Evolutionary conservation across 345 rosid species (phyloP), one percentile per base, ranked within the genome.

Genomic region (Citrus australasica): DNA sequence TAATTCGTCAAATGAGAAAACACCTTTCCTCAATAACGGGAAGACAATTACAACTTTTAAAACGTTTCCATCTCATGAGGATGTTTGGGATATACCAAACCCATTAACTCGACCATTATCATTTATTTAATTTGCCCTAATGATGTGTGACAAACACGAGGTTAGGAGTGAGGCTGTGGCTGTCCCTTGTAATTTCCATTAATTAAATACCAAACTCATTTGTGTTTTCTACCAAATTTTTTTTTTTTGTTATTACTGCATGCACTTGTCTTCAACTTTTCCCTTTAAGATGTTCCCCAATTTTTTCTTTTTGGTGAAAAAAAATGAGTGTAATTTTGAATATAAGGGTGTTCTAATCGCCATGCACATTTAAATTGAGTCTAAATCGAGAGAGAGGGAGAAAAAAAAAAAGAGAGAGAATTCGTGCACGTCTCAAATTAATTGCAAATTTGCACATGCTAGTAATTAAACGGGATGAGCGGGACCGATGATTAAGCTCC

Each of bases 381-480:
- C 24, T 6, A 10, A 9, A 9, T 11, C 2, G 46, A 40, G 46
- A 22, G 10, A 22, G 4, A 9, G 13, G 3, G 46, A 40, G 8
- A 37, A 37, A 7, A 37, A 37, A 37, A 37, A 0, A 37, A 7
- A 0, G 1, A 38, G 2, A 38, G 9, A 53, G 51, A 64, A 65
- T 27, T 71, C 73, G 74, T 70, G 74, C 59, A 76, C 67, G 61
- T 67, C 78, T 77, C 71, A 53, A 53, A 53, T 5, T 17, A 17
- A 17, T 53, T 19, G 58, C 6, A 53, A 53, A 17, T 46, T 33
- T 8, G 38, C 25, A 67, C 5, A 67, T 9, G 71, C 53, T n/a
- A 24, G 13, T 4, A 24, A 40, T 4, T 1, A 25, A 22, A 60
- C 68, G 24, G 32, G 21, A 2, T 25, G 9, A 25, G 58, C 58